Percentiles rank a stretch among this genome's conserved stretches.
Evolutionary conservation across 257 asterid genomes (phyloP).

Genomic region (Anisodus tanguticus): DNA sequence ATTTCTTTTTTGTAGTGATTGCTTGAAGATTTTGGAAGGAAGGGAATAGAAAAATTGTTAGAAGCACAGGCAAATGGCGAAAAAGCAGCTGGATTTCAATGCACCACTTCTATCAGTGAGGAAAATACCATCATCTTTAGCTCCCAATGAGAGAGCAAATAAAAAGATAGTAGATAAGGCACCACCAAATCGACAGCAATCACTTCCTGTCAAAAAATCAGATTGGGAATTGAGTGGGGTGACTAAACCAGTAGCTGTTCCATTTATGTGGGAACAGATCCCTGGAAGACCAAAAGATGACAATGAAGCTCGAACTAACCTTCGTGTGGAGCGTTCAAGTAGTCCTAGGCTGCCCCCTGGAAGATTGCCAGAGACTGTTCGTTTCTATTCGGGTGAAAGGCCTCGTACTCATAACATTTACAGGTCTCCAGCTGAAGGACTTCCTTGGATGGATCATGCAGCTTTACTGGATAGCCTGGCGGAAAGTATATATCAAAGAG

Average conservation of each 20-base stretch:
- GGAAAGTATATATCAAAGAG: constrained; percentile 61
- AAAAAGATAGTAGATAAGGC: constrained; percentile 44
- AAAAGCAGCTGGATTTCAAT: constrained; percentile 70
- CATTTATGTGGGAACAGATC: constrained; percentile 81
- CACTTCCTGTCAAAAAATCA: constrained; percentile 47
- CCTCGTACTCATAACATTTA: constrained; percentile 45
- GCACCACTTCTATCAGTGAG: constrained; percentile 87
- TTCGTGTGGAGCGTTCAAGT: constrained; percentile 53
- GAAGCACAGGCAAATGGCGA: constrained; percentile 56
- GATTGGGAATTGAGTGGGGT: constrained; percentile 56
- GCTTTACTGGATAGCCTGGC: constrained; percentile 68
- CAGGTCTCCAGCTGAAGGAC: constrained; percentile 52
- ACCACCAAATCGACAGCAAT: constrained; percentile 49
- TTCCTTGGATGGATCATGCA: constrained; percentile 68
- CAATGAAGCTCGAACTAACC: constrained; percentile 39
- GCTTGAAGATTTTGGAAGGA: constrained; percentile 30
- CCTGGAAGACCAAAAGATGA: constrained; percentile 80
- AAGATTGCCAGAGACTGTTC: constrained; percentile 49
- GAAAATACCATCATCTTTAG: constrained; percentile 54
- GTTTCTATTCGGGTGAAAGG: constrained; percentile 63
- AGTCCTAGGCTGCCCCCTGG: constrained; percentile 81
- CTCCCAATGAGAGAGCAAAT: constrained; percentile 49
- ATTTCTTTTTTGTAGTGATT: constrained; percentile 10
- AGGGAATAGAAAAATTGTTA: constrained; percentile 15
- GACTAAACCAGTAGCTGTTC: constrained; percentile 80